These are phyloP conservation scores for Cryphonectria japonica DNA, from an alignment of 2,329 filamentous ascomycete genomes.

Conservation along the genomic window DNA sequence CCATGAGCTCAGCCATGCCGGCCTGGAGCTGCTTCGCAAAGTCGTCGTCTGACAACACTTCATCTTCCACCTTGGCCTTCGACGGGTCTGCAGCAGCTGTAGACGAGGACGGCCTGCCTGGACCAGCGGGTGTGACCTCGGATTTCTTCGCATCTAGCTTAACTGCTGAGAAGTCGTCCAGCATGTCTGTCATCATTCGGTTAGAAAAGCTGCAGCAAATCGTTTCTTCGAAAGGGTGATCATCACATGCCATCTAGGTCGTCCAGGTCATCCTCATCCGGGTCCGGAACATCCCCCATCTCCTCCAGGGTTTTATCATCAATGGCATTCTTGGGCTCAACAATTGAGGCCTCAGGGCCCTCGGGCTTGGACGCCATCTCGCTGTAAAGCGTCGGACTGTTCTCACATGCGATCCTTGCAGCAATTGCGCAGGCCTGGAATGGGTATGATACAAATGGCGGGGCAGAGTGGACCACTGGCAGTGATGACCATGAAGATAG, in stretches of 20 bases:
- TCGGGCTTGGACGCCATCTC: constrained; percentile 32
- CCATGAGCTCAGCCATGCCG: constrained; percentile 84
- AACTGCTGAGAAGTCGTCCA: constrained; percentile 82
- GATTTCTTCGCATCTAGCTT: constrained; percentile 56
- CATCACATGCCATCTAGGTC: constrained; percentile 77
- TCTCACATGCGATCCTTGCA: background rate
- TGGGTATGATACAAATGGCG: background rate
- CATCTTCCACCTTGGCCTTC: constrained; percentile 39
- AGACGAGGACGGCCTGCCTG: constrained; percentile 32
- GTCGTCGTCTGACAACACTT: constrained; percentile 68
- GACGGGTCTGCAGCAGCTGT: constrained; percentile 27
- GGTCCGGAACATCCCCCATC: constrained; percentile 72
- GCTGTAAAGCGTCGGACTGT: background rate
- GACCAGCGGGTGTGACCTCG: constrained; percentile 32
- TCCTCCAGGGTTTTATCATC: constrained; percentile 35
- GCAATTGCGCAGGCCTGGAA: background rate
- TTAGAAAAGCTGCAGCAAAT: constrained; percentile 23
- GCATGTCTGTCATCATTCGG: constrained; percentile 67
- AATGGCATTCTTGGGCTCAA: constrained; percentile 34
- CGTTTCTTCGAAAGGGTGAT: background rate
- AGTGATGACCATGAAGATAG: background rate
- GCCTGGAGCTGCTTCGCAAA: constrained; percentile 86
- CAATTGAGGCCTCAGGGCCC: constrained; percentile 26
- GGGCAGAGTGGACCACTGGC: background rate
- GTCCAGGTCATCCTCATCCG: constrained; percentile 89